Evolutionary conservation across 2,329 filamentous ascomycete genomes (phyloP).

Genomic region (Aspergillus clavatus): DNA sequence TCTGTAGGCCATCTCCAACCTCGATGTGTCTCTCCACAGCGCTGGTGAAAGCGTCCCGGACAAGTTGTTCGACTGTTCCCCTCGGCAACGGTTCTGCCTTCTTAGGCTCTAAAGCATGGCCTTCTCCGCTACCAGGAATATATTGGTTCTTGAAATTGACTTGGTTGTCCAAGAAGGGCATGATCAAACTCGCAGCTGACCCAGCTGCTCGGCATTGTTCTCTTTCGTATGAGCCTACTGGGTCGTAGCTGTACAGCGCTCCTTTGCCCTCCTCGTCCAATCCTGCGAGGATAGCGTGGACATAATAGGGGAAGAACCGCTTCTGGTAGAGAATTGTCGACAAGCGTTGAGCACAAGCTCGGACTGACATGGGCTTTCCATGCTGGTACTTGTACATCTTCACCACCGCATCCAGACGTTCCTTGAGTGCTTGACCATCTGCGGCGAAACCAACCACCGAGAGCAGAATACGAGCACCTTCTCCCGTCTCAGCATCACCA

Average conservation of each 20-base stretch:
- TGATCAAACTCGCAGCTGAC: slow-evolving; percentile 89
- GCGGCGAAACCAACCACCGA: slow-evolving; percentile 95
- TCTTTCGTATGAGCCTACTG: slow-evolving; percentile 93
- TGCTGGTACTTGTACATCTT: slow-evolving; percentile 99
- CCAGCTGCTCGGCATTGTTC: slow-evolving; percentile 94
- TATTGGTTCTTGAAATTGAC: slow-evolving; percentile 99
- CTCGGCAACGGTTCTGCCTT: slow-evolving; percentile 61
- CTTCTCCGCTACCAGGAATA: slow-evolving; percentile 75
- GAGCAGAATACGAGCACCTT: slow-evolving; percentile 79
- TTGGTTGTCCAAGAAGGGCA: slow-evolving; percentile 98
- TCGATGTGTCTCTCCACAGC: slow-evolving; percentile 98
- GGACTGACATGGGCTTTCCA: slow-evolving; percentile 90
- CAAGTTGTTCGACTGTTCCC: slow-evolving; percentile 73
- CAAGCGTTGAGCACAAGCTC: slow-evolving; percentile 89
- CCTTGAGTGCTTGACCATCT: slow-evolving; percentile 88
- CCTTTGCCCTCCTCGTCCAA: slow-evolving; percentile 92
- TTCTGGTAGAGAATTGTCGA: slow-evolving; percentile 95
- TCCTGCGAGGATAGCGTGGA: slow-evolving; percentile 87
- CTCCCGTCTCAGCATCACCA: slow-evolving; percentile 78
- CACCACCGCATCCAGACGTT: slow-evolving; percentile 87
- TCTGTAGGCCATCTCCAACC: slow-evolving; percentile 93
- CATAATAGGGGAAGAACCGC: slow-evolving; percentile 99
- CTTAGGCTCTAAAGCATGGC: slow-evolving; percentile 67
- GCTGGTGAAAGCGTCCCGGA: slow-evolving; percentile 96
- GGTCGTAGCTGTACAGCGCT: slow-evolving; percentile 95